These are phyloP conservation scores for Eutypella sp. DNA, from an alignment of 2,329 filamentous ascomycete genomes.

Conservation along the genomic window DNA sequence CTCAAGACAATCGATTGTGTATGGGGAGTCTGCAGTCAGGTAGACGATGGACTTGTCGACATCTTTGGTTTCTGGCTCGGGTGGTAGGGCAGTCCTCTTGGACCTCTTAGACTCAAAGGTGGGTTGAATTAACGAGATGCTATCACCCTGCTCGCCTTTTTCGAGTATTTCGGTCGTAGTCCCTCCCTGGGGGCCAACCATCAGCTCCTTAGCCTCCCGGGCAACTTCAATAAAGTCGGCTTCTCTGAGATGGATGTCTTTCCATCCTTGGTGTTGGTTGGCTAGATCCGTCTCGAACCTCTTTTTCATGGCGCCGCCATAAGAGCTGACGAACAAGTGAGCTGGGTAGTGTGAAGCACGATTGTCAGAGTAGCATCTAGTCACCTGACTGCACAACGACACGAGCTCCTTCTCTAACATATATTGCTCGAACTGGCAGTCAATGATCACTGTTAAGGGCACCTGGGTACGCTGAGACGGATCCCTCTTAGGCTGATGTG, in stretches of 20 bases:
- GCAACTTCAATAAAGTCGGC: conserved; percentile 70
- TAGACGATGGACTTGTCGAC: conserved; percentile 63
- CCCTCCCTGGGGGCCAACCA: conserved; percentile 55
- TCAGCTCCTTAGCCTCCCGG: conserved; percentile 59
- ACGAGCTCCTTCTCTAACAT: conserved; percentile 86
- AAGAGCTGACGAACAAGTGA: conserved; percentile 74
- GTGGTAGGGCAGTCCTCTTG: conserved; percentile 14
- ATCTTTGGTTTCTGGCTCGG: conserved; percentile 23
- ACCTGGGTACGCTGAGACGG: conserved; percentile 40
- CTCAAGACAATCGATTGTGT: conserved; percentile 77
- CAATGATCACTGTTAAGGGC: conserved; percentile 76
- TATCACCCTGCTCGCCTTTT: conserved; percentile 25
- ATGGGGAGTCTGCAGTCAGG: conserved; percentile 83
- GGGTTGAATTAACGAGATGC: conserved; percentile 27
- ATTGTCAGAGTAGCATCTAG: conserved; percentile 86
- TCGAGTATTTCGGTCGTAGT: conserved; percentile 55
- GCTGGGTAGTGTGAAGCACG: conserved; percentile 60
- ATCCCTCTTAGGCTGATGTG: conserved; percentile 30
- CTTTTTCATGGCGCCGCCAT: conserved; percentile 67
- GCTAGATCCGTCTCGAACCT: conserved; percentile 73
- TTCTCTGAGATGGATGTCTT: conserved; percentile 66
- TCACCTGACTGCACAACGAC: conserved; percentile 79
- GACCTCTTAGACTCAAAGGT: conserved; percentile 30
- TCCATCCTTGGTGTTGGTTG: conserved; percentile 74
- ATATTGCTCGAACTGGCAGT: conserved; percentile 86